Conservation (phyloP, 805 yeast genomes). For the Candida berthetii region DNA sequence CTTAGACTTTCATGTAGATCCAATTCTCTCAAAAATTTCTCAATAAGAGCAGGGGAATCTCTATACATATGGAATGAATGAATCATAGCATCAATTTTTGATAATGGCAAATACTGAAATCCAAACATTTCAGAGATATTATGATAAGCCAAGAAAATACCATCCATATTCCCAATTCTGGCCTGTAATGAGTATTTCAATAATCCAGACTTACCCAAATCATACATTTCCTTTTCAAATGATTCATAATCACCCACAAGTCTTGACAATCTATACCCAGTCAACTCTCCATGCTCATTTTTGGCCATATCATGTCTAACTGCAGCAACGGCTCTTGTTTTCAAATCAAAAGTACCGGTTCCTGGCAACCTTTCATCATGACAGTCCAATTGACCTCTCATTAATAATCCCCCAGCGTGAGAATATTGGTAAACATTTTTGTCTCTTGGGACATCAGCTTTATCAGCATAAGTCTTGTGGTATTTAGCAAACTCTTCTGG, state of each 20-base stretch:
- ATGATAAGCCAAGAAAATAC: slow-evolving; percentile 89
- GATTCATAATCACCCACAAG: slow-evolving; percentile 66
- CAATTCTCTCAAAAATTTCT: neutral
- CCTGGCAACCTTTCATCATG: slow-evolving; percentile 74
- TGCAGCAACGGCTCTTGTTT: slow-evolving; percentile 87
- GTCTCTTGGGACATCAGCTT: slow-evolving; percentile 12
- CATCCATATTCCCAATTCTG: slow-evolving; percentile 94
- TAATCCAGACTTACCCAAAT: slow-evolving; percentile 68
- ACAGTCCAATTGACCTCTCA: slow-evolving; percentile 92
- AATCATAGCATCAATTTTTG: slow-evolving; percentile 59
- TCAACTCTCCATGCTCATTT: slow-evolving; percentile 30
- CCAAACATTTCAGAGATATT: slow-evolving; percentile 79
- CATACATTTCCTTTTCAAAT: slow-evolving; percentile 75
- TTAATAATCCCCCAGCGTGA: slow-evolving; percentile 55
- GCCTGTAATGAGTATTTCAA: slow-evolving; percentile 89
- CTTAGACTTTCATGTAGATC: neutral
- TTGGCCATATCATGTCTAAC: slow-evolving; percentile 67
- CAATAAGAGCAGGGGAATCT: too few relatives aligned
- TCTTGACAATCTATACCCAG: slow-evolving; percentile 62
- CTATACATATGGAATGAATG: slow-evolving; percentile 32
- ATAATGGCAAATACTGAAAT: slow-evolving; percentile 78
- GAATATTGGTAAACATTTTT: slow-evolving; percentile 66
- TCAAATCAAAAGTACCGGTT: slow-evolving; percentile 85
- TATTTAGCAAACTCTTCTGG: slow-evolving; percentile 42
- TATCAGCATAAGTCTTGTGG: slow-evolving; percentile 8